Base-by-base conservation (phyloP, 768 basidiomycete species). In the Paxillus rubicundulus region DNA sequence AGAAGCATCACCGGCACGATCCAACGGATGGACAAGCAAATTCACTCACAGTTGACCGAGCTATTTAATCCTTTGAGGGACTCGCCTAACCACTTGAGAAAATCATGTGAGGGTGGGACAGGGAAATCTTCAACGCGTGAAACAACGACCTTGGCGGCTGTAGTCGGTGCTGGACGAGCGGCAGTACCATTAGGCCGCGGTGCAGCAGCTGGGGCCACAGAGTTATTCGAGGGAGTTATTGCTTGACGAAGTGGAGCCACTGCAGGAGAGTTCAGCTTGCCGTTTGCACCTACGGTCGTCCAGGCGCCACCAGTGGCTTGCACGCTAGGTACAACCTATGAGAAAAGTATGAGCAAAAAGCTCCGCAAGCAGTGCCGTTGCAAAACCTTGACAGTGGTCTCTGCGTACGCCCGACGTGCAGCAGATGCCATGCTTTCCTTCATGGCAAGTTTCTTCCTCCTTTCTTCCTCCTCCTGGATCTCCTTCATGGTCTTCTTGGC, bases 391-490 rank as follows among this genome's bases (percentile, higher is more conserved):
- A 77, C 81, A 2, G 87, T 85, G 28, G 82, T 81, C 53, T 93
- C 92, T 4, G 89, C 90, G 62, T 95, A 89, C 4, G 78, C 86
- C 47, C 90, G 77, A 64, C 87, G 82, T 8, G 81, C 75, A 36
- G 79, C 74, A 12, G 81, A 72, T 9, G 78, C 78, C 49, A 75
- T 74, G 48, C 77, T 82, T 57, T 89, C 84, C 67, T 85, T 86
- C 7, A 74, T 70, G 1, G 76, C 76, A 27, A 72, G 61, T 70
- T 85, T 89, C 77, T 92, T 94, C 56, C 87, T 80, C 57, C 75
- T 81, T 70, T 96, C 92, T 65, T 99, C 97, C 62, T 99, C 97
- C 70, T 98, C 96, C 65, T 96, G 92, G 37, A 99, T 99, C 74
- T 99, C 94, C 75, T 96, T 98, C 86, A 99, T 87, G 2, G 91